phyloP scores from a whole-genome alignment of 2,329 filamentous ascomycete species.

The Zymoseptoria brevis region DNA sequence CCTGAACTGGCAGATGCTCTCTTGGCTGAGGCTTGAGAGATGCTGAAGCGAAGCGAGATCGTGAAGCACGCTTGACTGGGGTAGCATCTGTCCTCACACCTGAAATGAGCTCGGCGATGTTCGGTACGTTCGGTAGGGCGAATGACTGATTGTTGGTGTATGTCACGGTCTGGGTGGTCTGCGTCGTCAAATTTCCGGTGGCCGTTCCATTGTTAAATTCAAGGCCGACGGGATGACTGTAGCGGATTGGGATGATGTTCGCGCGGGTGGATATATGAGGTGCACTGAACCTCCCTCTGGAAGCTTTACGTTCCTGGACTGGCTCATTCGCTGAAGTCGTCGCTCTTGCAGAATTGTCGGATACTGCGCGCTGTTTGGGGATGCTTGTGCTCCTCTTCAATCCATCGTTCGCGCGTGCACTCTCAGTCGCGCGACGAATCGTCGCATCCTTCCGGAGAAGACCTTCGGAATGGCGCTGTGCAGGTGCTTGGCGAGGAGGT shows the following conservation, averaged over 20 bases:
- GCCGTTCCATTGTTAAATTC: conserved; percentile 12
- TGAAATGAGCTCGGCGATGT: conserved; percentile 54
- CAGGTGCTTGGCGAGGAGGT: conserved; percentile 26
- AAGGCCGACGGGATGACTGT: conserved; percentile 13
- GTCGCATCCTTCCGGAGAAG: conserved; percentile 40
- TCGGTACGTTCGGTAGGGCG: conserved; percentile 52
- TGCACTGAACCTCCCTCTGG: conserved; percentile 28
- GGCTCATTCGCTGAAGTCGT: conserved; percentile 22
- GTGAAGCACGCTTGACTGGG: conserved; percentile 45
- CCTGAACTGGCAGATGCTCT: conserved; percentile 43
- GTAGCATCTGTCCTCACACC: conserved; percentile 51
- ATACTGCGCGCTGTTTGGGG: conserved; percentile 41
- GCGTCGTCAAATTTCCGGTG: conserved; percentile 28
- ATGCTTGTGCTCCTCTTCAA: conserved; percentile 19
- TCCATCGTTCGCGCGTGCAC: conserved; percentile 27
- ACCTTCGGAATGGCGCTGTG: conserved; percentile 27
- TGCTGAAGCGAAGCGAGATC: conserved; percentile 49
- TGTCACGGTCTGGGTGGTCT: conserved; percentile 30
- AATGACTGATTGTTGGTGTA: conserved; percentile 45
- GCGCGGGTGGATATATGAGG: conserved; percentile 24
- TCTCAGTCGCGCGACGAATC: conserved; percentile 37
- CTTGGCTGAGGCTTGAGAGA: conserved; percentile 30
- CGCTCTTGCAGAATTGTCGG: conserved; percentile 43
- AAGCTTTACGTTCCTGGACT: neutral
- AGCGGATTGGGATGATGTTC: conserved; percentile 12